Evolutionary conservation across 2,329 filamentous ascomycete species (phyloP), one percentile per base, ranked within the genome.

Genomic region (Colletotrichum magnum): DNA sequence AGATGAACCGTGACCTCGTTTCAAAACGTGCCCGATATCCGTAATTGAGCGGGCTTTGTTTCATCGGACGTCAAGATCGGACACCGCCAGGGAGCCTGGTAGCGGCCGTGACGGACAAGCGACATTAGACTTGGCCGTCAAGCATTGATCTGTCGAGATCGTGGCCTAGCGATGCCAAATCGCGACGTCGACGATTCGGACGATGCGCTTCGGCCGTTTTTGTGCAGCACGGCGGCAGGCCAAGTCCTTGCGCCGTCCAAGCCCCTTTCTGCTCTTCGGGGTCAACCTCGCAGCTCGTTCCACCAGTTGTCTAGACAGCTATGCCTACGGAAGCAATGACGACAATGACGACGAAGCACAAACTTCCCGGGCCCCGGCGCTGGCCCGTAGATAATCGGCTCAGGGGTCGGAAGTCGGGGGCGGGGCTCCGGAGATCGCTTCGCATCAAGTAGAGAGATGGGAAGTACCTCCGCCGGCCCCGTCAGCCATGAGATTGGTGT

Each of bases 11-110:
- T 47, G 54, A 26, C n/a, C 21, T 41, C 32, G 66, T 68, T 68
- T 68, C 61, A 59, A 59, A 64, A 64, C 65, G 39, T 24, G 18
- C 12, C 39, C 21, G 48, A 45, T 59, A 18, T 18, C 18, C 18
- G 18, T 18, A 52, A 28, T 65, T 50, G 62, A 59, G 41, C 50
- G 26, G 18, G 24, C 16, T 41, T 59, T 43, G 66, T 56, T 68
- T 65, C 48, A 47, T 65, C 50, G 56, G 32, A 65, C 59, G 66
- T 65, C 50, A 58, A 65, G 50, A 68, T 68, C 61, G 61, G 66
- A 65, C 41, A 50, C 28, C n/a, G 39, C 41, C 28, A 59, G 51
- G 54, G 56, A 50, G 41, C 50, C 54, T 15, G 21, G 43, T 13
- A 51, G 41, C 54, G n/a, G 45, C 12, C 1, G 10, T 24, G 10